phyloP scores from a whole-genome alignment of 805 yeast genomes.

The Candida yuanshanica region DNA sequence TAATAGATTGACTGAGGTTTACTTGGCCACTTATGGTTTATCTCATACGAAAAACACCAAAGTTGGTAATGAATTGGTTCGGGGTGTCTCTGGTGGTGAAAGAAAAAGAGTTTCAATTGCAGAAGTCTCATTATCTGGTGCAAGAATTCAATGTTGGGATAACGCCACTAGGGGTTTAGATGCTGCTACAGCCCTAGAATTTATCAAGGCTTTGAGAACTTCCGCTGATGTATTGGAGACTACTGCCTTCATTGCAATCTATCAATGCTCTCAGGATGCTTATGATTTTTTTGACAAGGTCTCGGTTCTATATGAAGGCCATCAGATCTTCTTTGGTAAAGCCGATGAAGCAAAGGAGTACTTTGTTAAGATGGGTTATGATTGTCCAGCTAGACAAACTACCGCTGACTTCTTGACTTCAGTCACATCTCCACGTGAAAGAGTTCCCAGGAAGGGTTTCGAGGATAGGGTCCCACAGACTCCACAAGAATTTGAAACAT shows the following conservation, averaged over 20 bases:
- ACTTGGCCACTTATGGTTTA: conserved; percentile 47
- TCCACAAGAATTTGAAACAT: conserved; percentile 43
- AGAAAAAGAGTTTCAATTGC: conserved; percentile 72
- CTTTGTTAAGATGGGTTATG: conserved; percentile 50
- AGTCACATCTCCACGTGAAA: conserved; percentile 47
- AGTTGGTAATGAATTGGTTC: conserved; percentile 60
- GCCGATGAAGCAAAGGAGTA: conserved; percentile 40
- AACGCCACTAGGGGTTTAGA: conserved; percentile 64
- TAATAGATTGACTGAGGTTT: conserved; percentile 42
- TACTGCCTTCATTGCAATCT: conserved; percentile 58
- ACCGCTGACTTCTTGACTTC: conserved; percentile 56
- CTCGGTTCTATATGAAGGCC: conserved; percentile 47
- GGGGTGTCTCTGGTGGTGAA: conserved; percentile 77
- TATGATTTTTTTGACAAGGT: conserved; percentile 52
- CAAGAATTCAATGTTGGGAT: conserved; percentile 49
- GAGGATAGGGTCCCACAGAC: conserved; percentile 48
- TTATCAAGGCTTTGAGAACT: conserved; percentile 47
- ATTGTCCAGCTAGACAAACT: conserved; percentile 51
- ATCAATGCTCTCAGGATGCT: conserved; percentile 52
- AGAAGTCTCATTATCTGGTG: conserved; percentile 47
- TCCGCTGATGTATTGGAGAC: conserved; percentile 42
- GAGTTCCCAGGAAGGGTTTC: conserved; percentile 37
- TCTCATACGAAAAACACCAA: conserved; percentile 56
- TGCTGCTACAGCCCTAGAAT: conserved; percentile 56
- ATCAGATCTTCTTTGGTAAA: conserved; percentile 49